Base-by-base conservation (phyloP, 371 early-diverging fungal genomes). In the Circinella umbellata region DNA sequence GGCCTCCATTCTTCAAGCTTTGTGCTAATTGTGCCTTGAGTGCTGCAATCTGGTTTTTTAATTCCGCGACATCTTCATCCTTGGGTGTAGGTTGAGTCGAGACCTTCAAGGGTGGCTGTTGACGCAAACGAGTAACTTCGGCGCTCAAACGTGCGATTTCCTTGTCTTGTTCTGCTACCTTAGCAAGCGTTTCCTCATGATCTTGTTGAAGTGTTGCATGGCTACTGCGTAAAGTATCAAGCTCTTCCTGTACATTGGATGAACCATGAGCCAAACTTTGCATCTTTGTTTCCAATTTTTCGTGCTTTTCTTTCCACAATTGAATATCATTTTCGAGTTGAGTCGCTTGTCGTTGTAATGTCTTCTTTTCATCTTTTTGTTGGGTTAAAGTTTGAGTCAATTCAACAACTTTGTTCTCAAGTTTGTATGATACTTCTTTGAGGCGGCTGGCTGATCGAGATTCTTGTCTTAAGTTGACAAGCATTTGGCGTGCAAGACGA, bases 401-500 rank as follows among this genome's bases (percentile, higher is more conserved):
- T 79, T 94, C 95, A 64, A 98, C 91, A 63, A 99, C 93, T 87
- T 97, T 98, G 84, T 90, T 94, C 78, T 99, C 98, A 9, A 99
- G 86, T 79, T 92, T 91, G 80, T 93, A 93, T 6, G 96, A 94
- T 15, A 92, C 88, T 75, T 97, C 95, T 78, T 96, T 93, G 76
- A 96, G 88, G 75, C 96, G 97, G 57, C 89, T 93, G 6, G 95
- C 94, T 20, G 95, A 94, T 60, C 92, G 83, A 13, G 94, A 93
- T 76, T 99, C 98, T 27, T 86, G 88, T 72, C 93, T 91, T 61
- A 93, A 83, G 54, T 69, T 51, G n/a, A 77, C 73, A 55, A 96
- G 80, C 64, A 82, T 82, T 68, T 85, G 82, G 37, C 80, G 76
- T 20, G 98, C 97, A 39, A 75, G 76, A 42, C 81, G 86, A 18